Evolutionary conservation across 345 rosid genomes (phyloP), one percentile per base, ranked within the genome.

Genomic region (Salix brachista): DNA sequence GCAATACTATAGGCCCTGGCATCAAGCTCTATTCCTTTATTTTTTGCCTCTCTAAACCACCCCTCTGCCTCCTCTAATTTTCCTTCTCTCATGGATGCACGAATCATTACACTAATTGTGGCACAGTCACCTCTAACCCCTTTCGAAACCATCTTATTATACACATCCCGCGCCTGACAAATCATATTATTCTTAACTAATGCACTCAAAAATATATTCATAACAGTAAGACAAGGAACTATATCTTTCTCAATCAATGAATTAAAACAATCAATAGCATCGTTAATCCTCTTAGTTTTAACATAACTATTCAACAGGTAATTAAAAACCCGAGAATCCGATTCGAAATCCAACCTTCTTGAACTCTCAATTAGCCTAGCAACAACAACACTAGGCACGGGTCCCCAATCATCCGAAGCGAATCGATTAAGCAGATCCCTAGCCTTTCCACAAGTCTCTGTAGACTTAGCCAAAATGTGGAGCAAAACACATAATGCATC

Each of bases 261-360:
- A 70, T 80, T 18, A 26, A 77, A 76, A 71, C 78, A 70, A n/a
- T 61, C 89, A 5, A 86, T 52, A 16, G 91, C 95, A 48, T 76
- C 78, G 44, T 83, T 75, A 0, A 86, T 69, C 78, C 77, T 81
- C 8, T 75, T 80, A 30, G 84, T 86, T 76, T 71, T 77, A 67
- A 84, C 76, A 79, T 86, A 90, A 77, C 93, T 86, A 82, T 80
- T 81, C 83, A 94, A 80, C 85, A 92, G 84, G 84, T 86, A 90
- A 80, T 79, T 79, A 70, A 90, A 89, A 79, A 88, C 85, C 78
- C 85, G 72, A 0, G 82, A 69, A 80, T 86, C 81, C 14, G 80
- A 75, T 68, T 87, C 80, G 72, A 90, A 88, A 36, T 84, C 85
- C 58, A 64, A 81, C n/a, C 71, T 76, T 61, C 83, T 79, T 0